Evolutionary conservation across 352 stramenopile genomes (phyloP).

Genomic region (Plasmopara viticola): DNA sequence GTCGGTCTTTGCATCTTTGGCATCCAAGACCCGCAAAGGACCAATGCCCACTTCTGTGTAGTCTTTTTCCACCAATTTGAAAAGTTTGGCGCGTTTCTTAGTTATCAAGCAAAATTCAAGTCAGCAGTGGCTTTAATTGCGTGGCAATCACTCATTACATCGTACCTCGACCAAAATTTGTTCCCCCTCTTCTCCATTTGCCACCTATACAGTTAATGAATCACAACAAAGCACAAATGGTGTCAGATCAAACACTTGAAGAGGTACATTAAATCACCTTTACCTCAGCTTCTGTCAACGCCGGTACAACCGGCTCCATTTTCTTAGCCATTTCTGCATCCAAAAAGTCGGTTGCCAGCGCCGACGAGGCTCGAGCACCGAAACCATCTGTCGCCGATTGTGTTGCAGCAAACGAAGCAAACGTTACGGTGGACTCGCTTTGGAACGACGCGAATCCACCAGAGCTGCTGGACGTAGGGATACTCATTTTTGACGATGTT

Average conservation of each 20-base stretch:
- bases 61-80: conserved; percentile 68
- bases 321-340: conserved; percentile 52
- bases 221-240: conserved; percentile 1
- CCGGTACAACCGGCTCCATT: conserved; percentile 38
- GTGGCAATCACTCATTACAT: not conserved
- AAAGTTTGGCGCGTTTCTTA: conserved; percentile 76
- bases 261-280: not conserved
- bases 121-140: no score
- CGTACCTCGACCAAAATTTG: conserved; percentile 61
- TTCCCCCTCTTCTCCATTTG: conserved; percentile 73
- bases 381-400: conserved; percentile 36
- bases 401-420: conserved; percentile 47
- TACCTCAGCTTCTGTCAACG: conserved; percentile 66
- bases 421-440: conserved; percentile 33
- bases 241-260: conserved; percentile 4
- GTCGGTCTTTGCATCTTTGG: conserved; percentile 32
- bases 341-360: conserved; percentile 32
- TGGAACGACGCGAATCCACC: conserved; percentile 59
- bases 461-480: conserved; percentile 8
- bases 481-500: conserved; percentile 6
- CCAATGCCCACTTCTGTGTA: conserved; percentile 75
- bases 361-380: conserved; percentile 28
- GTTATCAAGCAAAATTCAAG: not conserved
- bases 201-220: conserved; percentile 25
- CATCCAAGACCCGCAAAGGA: conserved; percentile 55